Evolutionary conservation across 1,284 basidiomycete species (phyloP), one percentile per base, ranked within the genome.

Genomic region (Schizophyllum commune): DNA sequence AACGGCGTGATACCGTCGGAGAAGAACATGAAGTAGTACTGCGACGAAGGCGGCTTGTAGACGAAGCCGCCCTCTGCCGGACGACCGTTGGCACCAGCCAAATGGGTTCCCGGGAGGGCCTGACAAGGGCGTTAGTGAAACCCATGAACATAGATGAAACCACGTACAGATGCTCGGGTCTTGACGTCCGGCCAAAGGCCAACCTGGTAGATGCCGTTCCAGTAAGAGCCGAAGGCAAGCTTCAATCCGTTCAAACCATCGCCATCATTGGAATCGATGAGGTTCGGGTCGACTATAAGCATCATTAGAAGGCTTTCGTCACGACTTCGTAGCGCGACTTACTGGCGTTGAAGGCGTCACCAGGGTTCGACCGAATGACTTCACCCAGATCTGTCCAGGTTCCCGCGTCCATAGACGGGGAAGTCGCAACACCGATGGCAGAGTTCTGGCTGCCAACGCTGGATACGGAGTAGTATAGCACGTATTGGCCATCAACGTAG

Each of bases 351-450:
- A 68, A 74, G 19, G 64, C 58, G 60, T 69, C 70, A 47, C 71
- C 69, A 1, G 65, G 58, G 13, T 61, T 62, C 0, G 71, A 72
- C 3, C 64, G 64, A 55, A 73, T 67, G 4, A 75, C 72, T 4
- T 67, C 64, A 7, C 72, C 73, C 17, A 68, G 67, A 60, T 75
- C 73, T 3, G 68, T 70, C 73, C 73, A 75, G 0, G 69, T 68
- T 13, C 72, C 73, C 9, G 70, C 66, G 47, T 71, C 69, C 69
- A 73, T 71, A 9, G 71, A 68, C 8, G 57, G 53, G 60, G 70
- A 72, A 0, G 71, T 74, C 4, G 72, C 72, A 19, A 73, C 66
- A 0, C 73, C 73, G 60, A 74, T 74, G 15, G 64, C 70, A 20
- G 72, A 74, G 55, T 72, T 66, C 61, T 72, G 70, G 17, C 66